Evolutionary conservation across 176 grass and related monocot species (phyloP).

Genomic region (Miscanthus lutarioriparius): DNA sequence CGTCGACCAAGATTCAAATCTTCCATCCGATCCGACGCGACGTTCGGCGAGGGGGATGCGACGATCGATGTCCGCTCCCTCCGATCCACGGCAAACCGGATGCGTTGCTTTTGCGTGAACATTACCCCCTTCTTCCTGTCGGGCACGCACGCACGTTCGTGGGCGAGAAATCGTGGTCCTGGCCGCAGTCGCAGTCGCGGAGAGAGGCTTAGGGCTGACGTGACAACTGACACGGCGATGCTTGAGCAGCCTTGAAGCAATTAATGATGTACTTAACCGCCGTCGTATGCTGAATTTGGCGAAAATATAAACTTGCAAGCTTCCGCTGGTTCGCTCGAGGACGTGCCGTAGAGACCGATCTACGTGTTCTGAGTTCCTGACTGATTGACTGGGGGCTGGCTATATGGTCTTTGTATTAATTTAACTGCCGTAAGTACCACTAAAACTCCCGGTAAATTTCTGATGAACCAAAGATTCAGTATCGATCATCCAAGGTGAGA

Average conservation of each 20-base stretch:
- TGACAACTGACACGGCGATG: background rate
- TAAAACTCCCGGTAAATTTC: too few relatives aligned
- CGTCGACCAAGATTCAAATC: slow-evolving; percentile 6
- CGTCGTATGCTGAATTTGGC: slow-evolving; percentile 7
- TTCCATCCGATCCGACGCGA: background rate
- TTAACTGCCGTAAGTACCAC: too few relatives aligned
- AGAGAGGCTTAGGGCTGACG: slow-evolving; percentile 12
- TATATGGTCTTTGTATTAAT: too few relatives aligned
- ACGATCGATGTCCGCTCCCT: background rate
- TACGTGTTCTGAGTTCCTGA: background rate
- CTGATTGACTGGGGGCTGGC: background rate
- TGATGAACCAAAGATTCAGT: too few relatives aligned
- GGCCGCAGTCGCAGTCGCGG: background rate
- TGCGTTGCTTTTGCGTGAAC: slow-evolving; percentile 43
- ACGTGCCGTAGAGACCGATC: background rate
- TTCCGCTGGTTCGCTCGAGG: background rate
- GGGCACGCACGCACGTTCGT: background rate
- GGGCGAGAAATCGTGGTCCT: background rate
- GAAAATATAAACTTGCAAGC: background rate
- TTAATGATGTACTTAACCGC: background rate
- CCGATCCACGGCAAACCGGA: background rate
- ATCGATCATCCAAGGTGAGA: too few relatives aligned
- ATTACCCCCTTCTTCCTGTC: background rate
- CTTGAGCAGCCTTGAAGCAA: slow-evolving; percentile 36
- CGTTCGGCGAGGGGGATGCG: background rate